These are phyloP conservation scores for Cordyceps tenuipes DNA, from an alignment of 2,329 filamentous ascomycete genomes.

Conservation along the genomic window DNA sequence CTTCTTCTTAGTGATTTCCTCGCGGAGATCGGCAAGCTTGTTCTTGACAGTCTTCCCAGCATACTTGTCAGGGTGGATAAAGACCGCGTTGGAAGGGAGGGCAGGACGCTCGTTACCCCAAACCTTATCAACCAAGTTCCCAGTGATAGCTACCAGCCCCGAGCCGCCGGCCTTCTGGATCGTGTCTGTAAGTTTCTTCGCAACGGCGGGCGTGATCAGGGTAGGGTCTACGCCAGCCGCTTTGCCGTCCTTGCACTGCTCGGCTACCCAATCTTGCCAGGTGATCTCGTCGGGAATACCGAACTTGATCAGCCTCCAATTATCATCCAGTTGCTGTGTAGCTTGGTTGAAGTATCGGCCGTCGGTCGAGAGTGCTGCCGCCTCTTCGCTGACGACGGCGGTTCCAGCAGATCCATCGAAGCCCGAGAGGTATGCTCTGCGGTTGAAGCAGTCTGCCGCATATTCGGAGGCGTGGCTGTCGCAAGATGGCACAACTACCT, in stretches of 20 bases:
- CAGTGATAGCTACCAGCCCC: constrained; percentile 63
- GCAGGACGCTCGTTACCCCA: constrained; percentile 70
- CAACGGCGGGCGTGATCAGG: constrained; percentile 60
- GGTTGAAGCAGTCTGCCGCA: constrained; percentile 88
- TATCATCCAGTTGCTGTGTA: constrained; percentile 76
- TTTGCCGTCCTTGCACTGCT: constrained; percentile 80
- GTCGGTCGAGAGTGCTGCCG: constrained; percentile 87
- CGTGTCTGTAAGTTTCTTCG: constrained; percentile 69
- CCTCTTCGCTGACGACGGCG: constrained; percentile 76
- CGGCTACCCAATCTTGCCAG: constrained; percentile 92
- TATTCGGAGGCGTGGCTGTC: constrained; percentile 98
- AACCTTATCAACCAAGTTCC: constrained; percentile 85
- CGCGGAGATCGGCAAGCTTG: constrained; percentile 81
- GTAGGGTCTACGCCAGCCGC: constrained; percentile 85
- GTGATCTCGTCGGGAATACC: constrained; percentile 90
- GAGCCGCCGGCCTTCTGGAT: constrained; percentile 80
- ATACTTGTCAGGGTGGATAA: constrained; percentile 62
- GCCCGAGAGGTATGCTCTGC: constrained; percentile 84
- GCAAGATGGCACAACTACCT: constrained; percentile 83
- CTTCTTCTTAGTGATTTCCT: constrained; percentile 86
- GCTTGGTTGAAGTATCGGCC: constrained; percentile 98
- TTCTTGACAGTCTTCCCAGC: constrained; percentile 73
- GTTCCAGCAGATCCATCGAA: constrained; percentile 94
- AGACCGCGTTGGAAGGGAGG: constrained; percentile 67
- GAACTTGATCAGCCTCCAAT: constrained; percentile 89